Evolutionary conservation across 352 stramenopile species (phyloP).

Genomic region (Pythium rhizo-oryzae): DNA sequence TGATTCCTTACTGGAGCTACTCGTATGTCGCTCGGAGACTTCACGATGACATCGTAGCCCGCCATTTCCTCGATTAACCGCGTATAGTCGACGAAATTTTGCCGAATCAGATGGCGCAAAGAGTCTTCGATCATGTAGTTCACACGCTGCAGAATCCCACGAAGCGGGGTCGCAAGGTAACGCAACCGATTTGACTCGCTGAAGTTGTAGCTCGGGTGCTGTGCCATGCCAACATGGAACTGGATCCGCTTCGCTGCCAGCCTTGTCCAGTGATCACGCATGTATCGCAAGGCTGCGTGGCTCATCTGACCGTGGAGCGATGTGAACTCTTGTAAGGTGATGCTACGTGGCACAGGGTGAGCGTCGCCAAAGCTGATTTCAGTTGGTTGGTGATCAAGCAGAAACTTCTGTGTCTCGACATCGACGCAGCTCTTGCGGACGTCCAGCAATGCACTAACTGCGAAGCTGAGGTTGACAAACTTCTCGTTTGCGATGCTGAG

Average conservation of each 20-base stretch:
- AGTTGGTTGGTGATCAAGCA: conserved; percentile 64
- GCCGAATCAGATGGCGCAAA: conserved; percentile 56
- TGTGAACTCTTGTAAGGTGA: conserved; percentile 75
- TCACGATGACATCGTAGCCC: conserved; percentile 55
- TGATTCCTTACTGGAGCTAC: conserved; percentile 21
- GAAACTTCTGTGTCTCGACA: conserved; percentile 56
- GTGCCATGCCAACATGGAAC: conserved; percentile 51
- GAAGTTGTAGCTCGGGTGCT: conserved; percentile 65
- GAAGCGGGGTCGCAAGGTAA: conserved; percentile 65
- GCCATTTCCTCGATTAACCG: conserved; percentile 73
- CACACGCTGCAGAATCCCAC: conserved; percentile 66
- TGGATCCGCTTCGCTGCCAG: conserved; percentile 77
- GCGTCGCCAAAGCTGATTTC: conserved; percentile 67
- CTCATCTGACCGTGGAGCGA: conserved; percentile 70
- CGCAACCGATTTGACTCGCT: conserved; percentile 63
- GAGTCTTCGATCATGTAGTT: conserved; percentile 87
- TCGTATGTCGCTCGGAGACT: conserved; percentile 46
- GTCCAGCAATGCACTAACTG: conserved; percentile 70
- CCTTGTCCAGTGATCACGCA: conserved; percentile 81
- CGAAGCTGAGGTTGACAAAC: conserved; percentile 73
- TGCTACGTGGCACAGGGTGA: conserved; percentile 51
- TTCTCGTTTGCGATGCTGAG: conserved; percentile 56
- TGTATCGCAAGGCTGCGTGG: conserved; percentile 68
- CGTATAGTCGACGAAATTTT: conserved; percentile 75
- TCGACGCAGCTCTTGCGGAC: conserved; percentile 72